Evolutionary conservation across 2,329 filamentous ascomycete species (phyloP).

Genomic region (Nigrospora osmanthi): DNA sequence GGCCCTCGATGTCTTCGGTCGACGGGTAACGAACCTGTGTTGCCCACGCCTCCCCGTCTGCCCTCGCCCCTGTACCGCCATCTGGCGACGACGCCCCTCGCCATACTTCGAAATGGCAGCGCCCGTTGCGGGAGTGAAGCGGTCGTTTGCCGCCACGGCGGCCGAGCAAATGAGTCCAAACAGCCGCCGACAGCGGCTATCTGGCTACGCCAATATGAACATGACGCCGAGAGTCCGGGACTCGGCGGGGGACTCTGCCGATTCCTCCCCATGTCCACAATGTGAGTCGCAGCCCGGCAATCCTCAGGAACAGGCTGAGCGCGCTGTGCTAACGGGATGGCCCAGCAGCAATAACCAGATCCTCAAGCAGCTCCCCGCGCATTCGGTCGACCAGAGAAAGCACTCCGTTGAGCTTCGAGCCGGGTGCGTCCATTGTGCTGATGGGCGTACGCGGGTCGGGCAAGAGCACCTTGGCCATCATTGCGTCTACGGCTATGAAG

Average conservation of each 20-base stretch:
- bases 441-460: constrained; percentile 67
- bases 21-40: no score
- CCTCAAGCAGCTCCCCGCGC: constrained; percentile 11
- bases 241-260: not conserved
- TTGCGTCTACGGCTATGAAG: constrained; percentile 63
- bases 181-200: constrained; percentile 5
- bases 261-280: not conserved
- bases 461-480: constrained; percentile 69
- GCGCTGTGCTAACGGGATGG: not conserved
- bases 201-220: not conserved
- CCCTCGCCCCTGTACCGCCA: no score
- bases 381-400: constrained; percentile 12
- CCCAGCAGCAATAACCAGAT: constrained; percentile 2
- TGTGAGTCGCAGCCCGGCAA: not conserved
- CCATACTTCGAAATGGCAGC: constrained; percentile 5
- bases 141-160: constrained; percentile 26
- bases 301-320: not conserved
- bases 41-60: no score
- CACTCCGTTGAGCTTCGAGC: constrained; percentile 30
- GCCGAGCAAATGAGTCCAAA: constrained; percentile 9
- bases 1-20: no score
- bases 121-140: constrained; percentile 30
- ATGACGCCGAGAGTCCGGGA: not conserved
- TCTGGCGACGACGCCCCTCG: no score
- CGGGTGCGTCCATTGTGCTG: constrained; percentile 63